These are phyloP conservation scores for Tricholoma hemisulphureum DNA, from an alignment of 768 basidiomycete genomes.

Conservation along the genomic window DNA sequence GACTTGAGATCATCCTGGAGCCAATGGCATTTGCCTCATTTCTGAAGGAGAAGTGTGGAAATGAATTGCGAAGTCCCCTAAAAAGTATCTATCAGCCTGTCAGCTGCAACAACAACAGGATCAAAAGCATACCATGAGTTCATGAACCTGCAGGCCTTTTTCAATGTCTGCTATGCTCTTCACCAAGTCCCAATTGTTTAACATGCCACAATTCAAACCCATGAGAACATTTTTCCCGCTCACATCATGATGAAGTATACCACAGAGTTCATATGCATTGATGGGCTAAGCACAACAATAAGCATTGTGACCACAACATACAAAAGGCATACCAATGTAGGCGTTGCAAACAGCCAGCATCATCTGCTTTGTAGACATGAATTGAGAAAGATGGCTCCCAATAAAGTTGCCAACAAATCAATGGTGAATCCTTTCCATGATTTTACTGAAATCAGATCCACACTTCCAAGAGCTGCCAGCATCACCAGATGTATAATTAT, in stretches of 20 bases:
- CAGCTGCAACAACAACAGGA: background rate
- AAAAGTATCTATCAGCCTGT: background rate
- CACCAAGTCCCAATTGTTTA: constrained; percentile 4
- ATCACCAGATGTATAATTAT: background rate
- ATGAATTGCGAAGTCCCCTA: constrained; percentile 8
- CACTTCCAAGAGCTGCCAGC: constrained; percentile 7
- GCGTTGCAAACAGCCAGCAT: constrained; percentile 17
- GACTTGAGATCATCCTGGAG: constrained; percentile 3
- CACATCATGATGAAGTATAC: constrained; percentile 2
- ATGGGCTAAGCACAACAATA: background rate
- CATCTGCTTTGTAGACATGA: constrained; percentile 13
- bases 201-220: background rate
- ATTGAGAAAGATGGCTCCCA: constrained; percentile 5
- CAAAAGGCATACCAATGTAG: constrained; percentile 16
- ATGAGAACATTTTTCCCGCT: constrained; percentile 4
- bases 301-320: background rate
- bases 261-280: background rate
- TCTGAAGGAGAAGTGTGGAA: background rate
- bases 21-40: background rate
- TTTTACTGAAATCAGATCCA: background rate
- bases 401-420: constrained; percentile 19
- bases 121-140: background rate
- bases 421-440: constrained; percentile 14
- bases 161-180: background rate
- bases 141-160: background rate